Conservation (phyloP, 2,329 filamentous ascomycete genomes). For the Emergomyces africanus region DNA sequence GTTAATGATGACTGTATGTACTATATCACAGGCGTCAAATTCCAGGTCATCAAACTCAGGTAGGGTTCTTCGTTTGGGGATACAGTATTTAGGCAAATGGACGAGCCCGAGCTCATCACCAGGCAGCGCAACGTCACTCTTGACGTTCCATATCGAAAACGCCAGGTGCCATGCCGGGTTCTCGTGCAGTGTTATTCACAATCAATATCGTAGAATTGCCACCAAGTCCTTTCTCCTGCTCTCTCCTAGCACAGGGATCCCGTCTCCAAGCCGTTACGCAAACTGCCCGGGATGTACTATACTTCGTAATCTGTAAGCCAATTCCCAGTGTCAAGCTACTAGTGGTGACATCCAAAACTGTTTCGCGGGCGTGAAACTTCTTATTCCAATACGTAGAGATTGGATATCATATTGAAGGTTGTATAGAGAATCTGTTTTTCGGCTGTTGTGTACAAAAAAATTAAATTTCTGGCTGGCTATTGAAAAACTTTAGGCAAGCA, state of each 20-base stretch:
- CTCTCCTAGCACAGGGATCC: constrained; percentile 19
- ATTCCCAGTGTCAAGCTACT: constrained; percentile 14
- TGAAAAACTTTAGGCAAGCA: constrained; percentile 8
- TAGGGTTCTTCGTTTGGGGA: constrained; percentile 18
- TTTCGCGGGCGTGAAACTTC: constrained; percentile 2
- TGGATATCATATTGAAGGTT: constrained; percentile 18
- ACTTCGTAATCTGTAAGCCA: too few species aligned
- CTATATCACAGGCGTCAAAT: constrained; percentile 13
- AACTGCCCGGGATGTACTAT: constrained; percentile 11
- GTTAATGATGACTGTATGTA: constrained; percentile 22
- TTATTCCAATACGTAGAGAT: constrained; percentile 9
- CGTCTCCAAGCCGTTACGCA: constrained; percentile 42
- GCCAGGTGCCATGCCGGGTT: constrained; percentile 20
- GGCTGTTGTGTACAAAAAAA: constrained; percentile 2
- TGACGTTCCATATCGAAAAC: constrained; percentile 12
- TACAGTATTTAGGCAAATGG: too few species aligned
- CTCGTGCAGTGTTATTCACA: constrained; percentile 56
- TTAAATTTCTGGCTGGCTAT: constrained; percentile 10
- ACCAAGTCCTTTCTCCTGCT: constrained; percentile 38
- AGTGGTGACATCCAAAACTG: constrained; percentile 4
- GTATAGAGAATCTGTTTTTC: constrained; percentile 12
- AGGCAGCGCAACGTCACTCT: constrained; percentile 18
- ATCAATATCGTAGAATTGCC: constrained; percentile 51
- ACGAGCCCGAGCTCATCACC: too few species aligned
- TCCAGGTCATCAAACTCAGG: constrained; percentile 23